Evolutionary conservation across 1,284 basidiomycete genomes (phyloP).

Genomic region (Ceratobasidium papillatum): DNA sequence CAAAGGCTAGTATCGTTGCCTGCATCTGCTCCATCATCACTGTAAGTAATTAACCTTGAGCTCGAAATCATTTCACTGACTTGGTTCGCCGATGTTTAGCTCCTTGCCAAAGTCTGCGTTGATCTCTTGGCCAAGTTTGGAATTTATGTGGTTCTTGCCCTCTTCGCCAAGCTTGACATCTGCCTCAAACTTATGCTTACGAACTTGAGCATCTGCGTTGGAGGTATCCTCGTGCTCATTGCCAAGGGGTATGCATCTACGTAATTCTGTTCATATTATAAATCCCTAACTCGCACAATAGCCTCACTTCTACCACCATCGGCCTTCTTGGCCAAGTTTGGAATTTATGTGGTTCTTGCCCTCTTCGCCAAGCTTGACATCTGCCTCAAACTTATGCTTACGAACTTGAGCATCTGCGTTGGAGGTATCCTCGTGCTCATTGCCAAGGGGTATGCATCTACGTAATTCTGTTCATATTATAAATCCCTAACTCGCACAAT

Average conservation of each 20-base stretch:
- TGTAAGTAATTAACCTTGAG: neutral
- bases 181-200: neutral
- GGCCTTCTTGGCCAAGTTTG: slow-evolving; percentile 17
- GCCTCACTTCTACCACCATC: neutral
- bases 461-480: neutral
- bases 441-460: slow-evolving; percentile 11
- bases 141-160: neutral
- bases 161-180: slow-evolving; percentile 32
- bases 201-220: slow-evolving; percentile 29
- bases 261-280: neutral
- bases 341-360: neutral
- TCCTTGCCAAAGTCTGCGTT: slow-evolving; percentile 19
- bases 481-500: neutral
- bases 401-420: slow-evolving; percentile 27
- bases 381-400: neutral
- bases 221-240: slow-evolving; percentile 23
- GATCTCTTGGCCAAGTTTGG: slow-evolving; percentile 21
- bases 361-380: slow-evolving; percentile 32
- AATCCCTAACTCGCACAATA: neutral
- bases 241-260: slow-evolving; percentile 8
- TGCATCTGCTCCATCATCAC: slow-evolving; percentile 29
- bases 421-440: slow-evolving; percentile 26
- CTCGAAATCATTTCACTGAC: neutral
- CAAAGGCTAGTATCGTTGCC: slow-evolving; percentile 25
- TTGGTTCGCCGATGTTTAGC: neutral